Evolutionary conservation across 2,329 filamentous ascomycete genomes (phyloP).

Genomic region (Aspergillaceae sp.): DNA sequence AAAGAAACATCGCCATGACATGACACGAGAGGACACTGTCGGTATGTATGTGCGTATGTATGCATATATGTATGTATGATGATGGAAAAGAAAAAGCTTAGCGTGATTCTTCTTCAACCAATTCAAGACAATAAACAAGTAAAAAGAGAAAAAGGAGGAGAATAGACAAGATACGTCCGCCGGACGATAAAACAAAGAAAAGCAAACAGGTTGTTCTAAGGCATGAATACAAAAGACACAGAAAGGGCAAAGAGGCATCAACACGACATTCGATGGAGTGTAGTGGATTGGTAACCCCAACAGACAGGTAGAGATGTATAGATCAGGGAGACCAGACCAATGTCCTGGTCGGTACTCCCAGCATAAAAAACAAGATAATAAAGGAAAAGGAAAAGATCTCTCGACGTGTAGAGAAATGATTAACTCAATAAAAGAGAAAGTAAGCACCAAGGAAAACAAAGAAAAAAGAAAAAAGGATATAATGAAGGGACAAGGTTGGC

Average conservation of each 20-base stretch:
- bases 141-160: no score
- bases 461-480: slow-evolving; percentile 2
- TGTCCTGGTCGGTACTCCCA: neutral
- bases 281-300: neutral
- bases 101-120: no score
- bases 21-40: neutral
- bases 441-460: neutral
- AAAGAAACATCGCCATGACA: slow-evolving; percentile 1
- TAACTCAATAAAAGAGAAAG: neutral
- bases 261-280: no score
- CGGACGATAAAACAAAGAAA: no score
- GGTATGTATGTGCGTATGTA: no score
- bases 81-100: slow-evolving; percentile 1
- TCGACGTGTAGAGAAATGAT: neutral
- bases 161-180: no score
- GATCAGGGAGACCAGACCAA: neutral
- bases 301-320: neutral
- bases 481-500: slow-evolving; percentile 6
- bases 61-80: no score
- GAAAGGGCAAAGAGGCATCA: no score
- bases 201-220: no score
- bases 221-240: no score
- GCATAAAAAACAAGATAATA: neutral
- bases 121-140: no score
- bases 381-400: neutral